A percentile compares a stretch with the other conserved stretches of the same genome.
These are phyloP conservation scores for Aspergillus intermedius DNA, from an alignment of 2,329 filamentous ascomycete species.

Conservation along the genomic window DNA sequence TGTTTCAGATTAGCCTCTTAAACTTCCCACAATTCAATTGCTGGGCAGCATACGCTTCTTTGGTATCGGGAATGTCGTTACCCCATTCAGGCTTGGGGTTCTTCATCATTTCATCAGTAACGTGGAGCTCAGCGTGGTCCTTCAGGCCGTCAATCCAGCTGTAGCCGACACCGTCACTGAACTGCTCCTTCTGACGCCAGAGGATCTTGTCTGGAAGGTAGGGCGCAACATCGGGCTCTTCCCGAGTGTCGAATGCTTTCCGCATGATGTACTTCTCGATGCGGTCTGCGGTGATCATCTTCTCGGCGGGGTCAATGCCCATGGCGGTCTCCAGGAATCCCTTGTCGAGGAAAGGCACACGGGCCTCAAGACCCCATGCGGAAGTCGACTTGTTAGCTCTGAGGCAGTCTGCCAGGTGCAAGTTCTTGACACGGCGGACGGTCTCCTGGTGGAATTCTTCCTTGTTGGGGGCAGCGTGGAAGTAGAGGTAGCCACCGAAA, in stretches of 20 bases:
- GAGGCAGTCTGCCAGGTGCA: slow-evolving; percentile 92
- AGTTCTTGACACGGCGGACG: slow-evolving; percentile 88
- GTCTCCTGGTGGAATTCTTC: slow-evolving; percentile 94
- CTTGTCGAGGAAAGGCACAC: slow-evolving; percentile 97
- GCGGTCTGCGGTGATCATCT: slow-evolving; percentile 84
- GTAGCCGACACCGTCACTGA: slow-evolving; percentile 96
- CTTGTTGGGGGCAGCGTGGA: slow-evolving; percentile 88
- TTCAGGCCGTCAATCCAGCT: slow-evolving; percentile 98
- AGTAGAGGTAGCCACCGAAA: slow-evolving; percentile 97
- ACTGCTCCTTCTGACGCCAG: slow-evolving; percentile 99
- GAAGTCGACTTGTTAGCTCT: slow-evolving; percentile 98
- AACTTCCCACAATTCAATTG: not conserved
- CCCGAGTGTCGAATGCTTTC: slow-evolving; percentile 91
- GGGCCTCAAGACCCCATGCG: slow-evolving; percentile 95
- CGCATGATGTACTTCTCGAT: slow-evolving; percentile 98
- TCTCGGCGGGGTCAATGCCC: slow-evolving; percentile 89
- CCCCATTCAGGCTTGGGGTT: slow-evolving; percentile 98
- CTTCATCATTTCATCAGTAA: slow-evolving; percentile 97
- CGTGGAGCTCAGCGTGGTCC: slow-evolving; percentile 80
- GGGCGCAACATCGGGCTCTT: slow-evolving; percentile 70
- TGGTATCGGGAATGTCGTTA: slow-evolving; percentile 82
- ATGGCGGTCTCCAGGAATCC: slow-evolving; percentile 88
- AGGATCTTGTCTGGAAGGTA: slow-evolving; percentile 96
- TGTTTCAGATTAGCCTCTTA: slow-evolving; percentile 27
- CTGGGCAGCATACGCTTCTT: slow-evolving; percentile 68